Base-by-base conservation (phyloP, 2,329 filamentous ascomycete genomes). In the Dactylellina haptotyla region DNA sequence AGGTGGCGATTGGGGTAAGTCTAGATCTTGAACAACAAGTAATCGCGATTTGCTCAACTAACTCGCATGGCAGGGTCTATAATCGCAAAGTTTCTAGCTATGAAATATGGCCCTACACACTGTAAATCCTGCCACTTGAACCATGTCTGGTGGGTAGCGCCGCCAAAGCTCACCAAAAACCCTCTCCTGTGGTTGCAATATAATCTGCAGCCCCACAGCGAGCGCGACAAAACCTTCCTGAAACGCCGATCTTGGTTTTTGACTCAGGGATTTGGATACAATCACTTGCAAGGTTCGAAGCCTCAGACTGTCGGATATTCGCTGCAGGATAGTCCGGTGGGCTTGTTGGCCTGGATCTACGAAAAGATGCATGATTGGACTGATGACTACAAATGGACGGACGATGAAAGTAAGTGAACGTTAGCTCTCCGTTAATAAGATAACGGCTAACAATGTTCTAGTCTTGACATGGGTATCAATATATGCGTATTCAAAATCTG, bases 241-340 rank as follows among this genome's bases (percentile, higher is more conserved):
- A 34, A 51, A 34, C 66, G 66, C 4, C 30, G 59, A 6, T 18
- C 53, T 1, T 72, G 66, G 66, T 78, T 71, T 43, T 41, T 56
- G 6, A 61, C 62, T 12, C 67, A 75, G 8, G 75, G 76, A 12
- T 59, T 56, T 18, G 77, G 77, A n/a, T 80, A 80, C 46, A 73
- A 75, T 50, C 16, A 71, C 20, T 67, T 78, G 2, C 78, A 79
- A 65, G 54, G 70, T 1, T 76, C 77, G 28, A 76, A 78, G 45
- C 79, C 78, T 6, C 76, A 77, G 48, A 80, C 79, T 4, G 56
- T 80, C 2, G 78, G 77, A 1, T 77, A 77, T 32, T 79, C 69
- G 0, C 70, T 81, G 9, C 75, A 77, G 1, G 80, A 81, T 76
- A 79, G 76, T 9, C 80, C 80, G 2, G 75, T 81, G 0, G 80